Evolutionary conservation across 345 rosid species (phyloP), one percentile per base, ranked within the genome.

Genomic region (Hibiscus trionum): DNA sequence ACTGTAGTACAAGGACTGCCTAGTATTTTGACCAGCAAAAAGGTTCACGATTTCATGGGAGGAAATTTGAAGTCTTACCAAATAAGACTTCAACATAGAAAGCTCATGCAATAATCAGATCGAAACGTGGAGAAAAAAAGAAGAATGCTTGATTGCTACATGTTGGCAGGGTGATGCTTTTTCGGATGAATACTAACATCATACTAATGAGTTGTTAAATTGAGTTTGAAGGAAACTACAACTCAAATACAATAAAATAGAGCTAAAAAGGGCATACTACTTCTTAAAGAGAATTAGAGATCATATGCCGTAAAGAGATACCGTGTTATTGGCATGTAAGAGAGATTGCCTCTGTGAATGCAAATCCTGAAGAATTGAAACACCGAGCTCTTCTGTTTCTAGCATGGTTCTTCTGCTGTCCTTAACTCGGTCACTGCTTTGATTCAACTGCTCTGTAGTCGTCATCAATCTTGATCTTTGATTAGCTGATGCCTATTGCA

Each of bases 321-420:
- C 99, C 74, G 93, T 86, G 82, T 85, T 84, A 35, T 88, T 75
- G 44, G 96, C 88, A 3, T 85, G 90, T 58, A 96, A 74, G 73
- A 96, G 98, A 79, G 97, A 78, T 72, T 96, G 91, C 69, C 99
- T 67, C 82, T 96, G 99, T 69, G 88, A 81, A 84, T 90, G 92
- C 81, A 96, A 77, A 79, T 96, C 99, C 71, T 91, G 90, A 77
- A 96, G 98, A 82, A 96, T 85, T 5, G 99, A 93, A 73, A 95
- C 99, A 60, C 99, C 98, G 39, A 92, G 93, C 37, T 95, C 98
- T 83, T 95, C 99, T 24, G 98, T 95, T 79, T 95, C 99, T 72
- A 93, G 86, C 97, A 95, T 95, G 58, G 88, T 86, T 82, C 83
- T 90, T 77, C 97, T 89, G 80, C 99, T 79, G 58, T 93, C 98